Percentiles rank a stretch among this genome's conserved stretches.
These are phyloP conservation scores for Leccinum proliferum DNA, from an alignment of 1,284 basidiomycete genomes.

Conservation along the genomic window DNA sequence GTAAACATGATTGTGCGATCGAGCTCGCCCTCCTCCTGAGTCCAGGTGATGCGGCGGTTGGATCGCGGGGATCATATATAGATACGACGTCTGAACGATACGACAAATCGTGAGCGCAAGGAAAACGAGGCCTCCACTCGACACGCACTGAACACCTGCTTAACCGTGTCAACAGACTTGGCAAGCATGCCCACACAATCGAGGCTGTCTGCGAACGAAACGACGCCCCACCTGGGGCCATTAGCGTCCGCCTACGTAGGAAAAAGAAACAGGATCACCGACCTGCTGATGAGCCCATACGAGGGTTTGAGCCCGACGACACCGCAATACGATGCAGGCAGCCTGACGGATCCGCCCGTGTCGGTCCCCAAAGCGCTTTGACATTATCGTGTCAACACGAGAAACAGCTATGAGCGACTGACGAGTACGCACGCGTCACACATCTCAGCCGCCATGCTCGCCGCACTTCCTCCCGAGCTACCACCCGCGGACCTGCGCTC, in stretches of 20 bases:
- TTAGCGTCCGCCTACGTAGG: slow-evolving; percentile 11
- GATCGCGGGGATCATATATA: slow-evolving; percentile 69
- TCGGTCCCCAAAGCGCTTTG: slow-evolving; percentile 87
- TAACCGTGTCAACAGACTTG: slow-evolving; percentile 43
- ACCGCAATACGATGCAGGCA: slow-evolving; percentile 94
- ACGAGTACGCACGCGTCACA: slow-evolving; percentile 65
- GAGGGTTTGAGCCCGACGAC: slow-evolving; percentile 92
- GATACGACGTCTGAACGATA: slow-evolving; percentile 53
- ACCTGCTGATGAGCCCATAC: slow-evolving; percentile 89
- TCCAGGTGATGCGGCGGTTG: slow-evolving; percentile 58
- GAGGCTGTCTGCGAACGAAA: slow-evolving; percentile 92
- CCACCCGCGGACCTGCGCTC: slow-evolving; percentile 71
- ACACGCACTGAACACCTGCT: slow-evolving; percentile 54
- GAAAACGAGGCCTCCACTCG: not conserved
- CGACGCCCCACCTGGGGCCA: slow-evolving; percentile 72
- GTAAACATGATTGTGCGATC: slow-evolving; percentile 9
- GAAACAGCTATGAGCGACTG: not conserved
- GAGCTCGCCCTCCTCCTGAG: slow-evolving; percentile 31
- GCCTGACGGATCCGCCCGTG: slow-evolving; percentile 90
- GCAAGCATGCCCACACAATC: slow-evolving; percentile 91
- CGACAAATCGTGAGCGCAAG: slow-evolving; percentile 1
- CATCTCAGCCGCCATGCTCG: slow-evolving; percentile 73
- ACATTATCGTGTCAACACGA: slow-evolving; percentile 11
- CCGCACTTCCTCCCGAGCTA: slow-evolving; percentile 82
- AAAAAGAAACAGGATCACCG: slow-evolving; percentile 7